Conservation (phyloP, 768 basidiomycete species). For the Rhodotorula kratochvilovae region DNA sequence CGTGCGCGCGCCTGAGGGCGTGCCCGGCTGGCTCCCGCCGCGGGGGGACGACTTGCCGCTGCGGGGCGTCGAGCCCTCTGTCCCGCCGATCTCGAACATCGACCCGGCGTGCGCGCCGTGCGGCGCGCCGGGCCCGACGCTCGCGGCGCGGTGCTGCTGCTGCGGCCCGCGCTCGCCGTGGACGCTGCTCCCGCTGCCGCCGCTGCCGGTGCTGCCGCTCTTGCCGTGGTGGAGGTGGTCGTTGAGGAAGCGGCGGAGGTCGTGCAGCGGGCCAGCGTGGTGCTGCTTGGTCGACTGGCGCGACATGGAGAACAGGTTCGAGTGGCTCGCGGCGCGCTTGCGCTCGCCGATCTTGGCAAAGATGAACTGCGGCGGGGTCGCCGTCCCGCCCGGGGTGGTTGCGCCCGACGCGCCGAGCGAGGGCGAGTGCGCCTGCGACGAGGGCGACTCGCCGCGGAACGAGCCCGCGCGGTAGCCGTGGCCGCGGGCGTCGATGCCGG, state of each 20-base stretch:
- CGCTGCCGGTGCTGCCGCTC: slow-evolving; percentile 14
- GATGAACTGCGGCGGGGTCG: slow-evolving; percentile 44
- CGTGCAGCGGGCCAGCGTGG: slow-evolving; percentile 70
- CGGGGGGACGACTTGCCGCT: slow-evolving; percentile 32
- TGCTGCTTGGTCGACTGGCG: slow-evolving; percentile 49
- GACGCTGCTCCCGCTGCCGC: background rate
- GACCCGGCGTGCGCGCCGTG: background rate
- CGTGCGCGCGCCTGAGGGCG: slow-evolving; percentile 40
- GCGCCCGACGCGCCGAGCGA: slow-evolving; percentile 8
- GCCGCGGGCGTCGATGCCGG: slow-evolving; percentile 12
- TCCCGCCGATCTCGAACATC: slow-evolving; percentile 12
- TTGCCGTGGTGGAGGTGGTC: slow-evolving; percentile 61
- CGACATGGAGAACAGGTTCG: slow-evolving; percentile 44
- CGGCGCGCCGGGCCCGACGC: background rate
- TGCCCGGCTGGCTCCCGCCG: slow-evolving; percentile 24
- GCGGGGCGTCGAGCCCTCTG: slow-evolving; percentile 20
- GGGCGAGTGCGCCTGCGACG: background rate
- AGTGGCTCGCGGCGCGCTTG: slow-evolving; percentile 29
- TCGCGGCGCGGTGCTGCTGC: too few species aligned
- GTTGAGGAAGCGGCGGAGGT: slow-evolving; percentile 91
- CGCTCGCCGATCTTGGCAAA: slow-evolving; percentile 40
- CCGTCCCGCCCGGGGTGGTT: slow-evolving; percentile 34
- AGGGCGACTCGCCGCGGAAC: slow-evolving; percentile 10
- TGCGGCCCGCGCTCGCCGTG: background rate
- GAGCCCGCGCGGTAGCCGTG: background rate